A percentile compares a stretch with the other conserved stretches of the same genome.
These are phyloP conservation scores for Anthracocystis panici-leucophaei DNA, from an alignment of 1,284 basidiomycete genomes.

Conservation along the genomic window DNA sequence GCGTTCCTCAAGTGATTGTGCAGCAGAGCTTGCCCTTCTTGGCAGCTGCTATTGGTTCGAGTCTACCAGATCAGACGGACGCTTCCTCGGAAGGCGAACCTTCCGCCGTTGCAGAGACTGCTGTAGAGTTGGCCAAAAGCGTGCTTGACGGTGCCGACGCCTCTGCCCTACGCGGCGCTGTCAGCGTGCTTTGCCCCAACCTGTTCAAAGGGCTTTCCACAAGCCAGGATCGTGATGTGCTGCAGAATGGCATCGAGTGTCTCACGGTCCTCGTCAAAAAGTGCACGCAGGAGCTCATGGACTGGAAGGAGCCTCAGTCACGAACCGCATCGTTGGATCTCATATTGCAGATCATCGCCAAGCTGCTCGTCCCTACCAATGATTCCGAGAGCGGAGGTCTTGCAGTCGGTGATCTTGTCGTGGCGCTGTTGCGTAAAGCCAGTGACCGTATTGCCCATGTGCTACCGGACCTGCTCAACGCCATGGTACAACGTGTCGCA, in stretches of 20 bases:
- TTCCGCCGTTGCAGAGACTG: constrained; percentile 68
- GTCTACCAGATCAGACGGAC: constrained; percentile 31
- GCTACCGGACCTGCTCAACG: constrained; percentile 84
- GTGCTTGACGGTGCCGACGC: constrained; percentile 78
- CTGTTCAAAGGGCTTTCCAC: constrained; percentile 38
- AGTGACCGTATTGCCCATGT: constrained; percentile 81
- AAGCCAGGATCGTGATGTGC: constrained; percentile 56
- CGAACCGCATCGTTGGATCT: constrained; percentile 34
- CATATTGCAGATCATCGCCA: constrained; percentile 59
- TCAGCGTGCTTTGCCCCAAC: constrained; percentile 40
- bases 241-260: constrained; percentile 82
- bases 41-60: constrained; percentile 75
- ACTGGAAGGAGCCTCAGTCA: constrained; percentile 70
- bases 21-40: constrained; percentile 80
- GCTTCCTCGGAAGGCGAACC: constrained; percentile 23
- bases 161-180: constrained; percentile 82
- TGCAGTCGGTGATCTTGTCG: constrained; percentile 91
- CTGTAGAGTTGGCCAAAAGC: constrained; percentile 77
- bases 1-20: constrained; percentile 80
- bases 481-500: constrained; percentile 83
- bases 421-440: constrained; percentile 85
- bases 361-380: constrained; percentile 52
- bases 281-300: constrained; percentile 81
- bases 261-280: constrained; percentile 88
- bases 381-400: constrained; percentile 79